A percentile compares a stretch with the other conserved stretches of the same genome.
These are phyloP conservation scores for Leccinum broughii DNA, from an alignment of 768 basidiomycete species.

Conservation along the genomic window DNA sequence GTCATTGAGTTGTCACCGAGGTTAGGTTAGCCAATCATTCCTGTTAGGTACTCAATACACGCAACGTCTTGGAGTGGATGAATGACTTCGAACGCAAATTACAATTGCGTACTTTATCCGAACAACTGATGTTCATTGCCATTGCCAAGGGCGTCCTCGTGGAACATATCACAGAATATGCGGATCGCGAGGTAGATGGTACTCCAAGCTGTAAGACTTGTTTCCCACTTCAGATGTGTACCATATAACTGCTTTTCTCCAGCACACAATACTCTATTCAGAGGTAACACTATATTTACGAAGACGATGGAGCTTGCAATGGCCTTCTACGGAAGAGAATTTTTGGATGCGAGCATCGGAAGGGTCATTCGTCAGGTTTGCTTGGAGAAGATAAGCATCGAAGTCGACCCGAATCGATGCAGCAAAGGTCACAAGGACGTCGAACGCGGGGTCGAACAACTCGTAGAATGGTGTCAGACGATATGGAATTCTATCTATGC, in stretches of 20 bases:
- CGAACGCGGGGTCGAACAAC: conserved; percentile 64
- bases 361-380: conserved; percentile 66
- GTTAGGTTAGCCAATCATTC: neutral
- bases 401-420: conserved; percentile 76
- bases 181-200: conserved; percentile 68
- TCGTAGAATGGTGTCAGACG: conserved; percentile 76
- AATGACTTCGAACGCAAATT: conserved; percentile 65
- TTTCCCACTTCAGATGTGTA: neutral
- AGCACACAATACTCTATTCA: conserved; percentile 79
- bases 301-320: conserved; percentile 81
- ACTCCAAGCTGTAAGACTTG: conserved; percentile 58
- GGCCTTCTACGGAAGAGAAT: conserved; percentile 76
- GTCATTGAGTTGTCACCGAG: conserved; percentile 15
- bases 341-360: conserved; percentile 81
- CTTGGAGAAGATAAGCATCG: conserved; percentile 72
- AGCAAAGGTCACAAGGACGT: conserved; percentile 60
- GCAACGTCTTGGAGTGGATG: conserved; percentile 77
- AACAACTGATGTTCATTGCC: conserved; percentile 67
- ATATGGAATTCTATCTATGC: conserved; percentile 84
- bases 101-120: conserved; percentile 62
- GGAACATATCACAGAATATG: conserved; percentile 68
- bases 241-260: conserved; percentile 4
- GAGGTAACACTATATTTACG: conserved; percentile 65
- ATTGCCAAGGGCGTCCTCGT: conserved; percentile 65
- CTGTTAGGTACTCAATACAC: conserved; percentile 42